Conservation (phyloP, 2,329 filamentous ascomycete species). For the Sarocladium brachiariae region DNA sequence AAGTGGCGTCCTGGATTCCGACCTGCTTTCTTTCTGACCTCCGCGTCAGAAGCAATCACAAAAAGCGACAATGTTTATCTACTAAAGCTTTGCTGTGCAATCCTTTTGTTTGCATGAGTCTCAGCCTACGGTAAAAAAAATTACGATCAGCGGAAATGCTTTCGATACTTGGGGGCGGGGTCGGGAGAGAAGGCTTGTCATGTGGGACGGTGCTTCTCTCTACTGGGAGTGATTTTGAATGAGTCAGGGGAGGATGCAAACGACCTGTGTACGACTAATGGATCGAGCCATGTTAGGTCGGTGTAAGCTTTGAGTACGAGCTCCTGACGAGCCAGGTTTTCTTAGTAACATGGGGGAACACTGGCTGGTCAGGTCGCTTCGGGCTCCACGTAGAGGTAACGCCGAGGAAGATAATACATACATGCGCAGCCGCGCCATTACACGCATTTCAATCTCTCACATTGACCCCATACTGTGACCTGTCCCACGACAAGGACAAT, state of each 20-base stretch:
- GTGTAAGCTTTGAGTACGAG: constrained; percentile 4
- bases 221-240: not conserved
- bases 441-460: not conserved
- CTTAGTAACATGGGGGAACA: constrained; percentile 7
- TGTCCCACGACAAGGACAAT: too few species aligned
- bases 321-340: not conserved
- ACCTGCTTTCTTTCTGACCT: constrained; percentile 1
- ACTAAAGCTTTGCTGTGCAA: constrained; percentile 4
- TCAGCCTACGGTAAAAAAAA: constrained; percentile 41
- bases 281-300: constrained; percentile 8
- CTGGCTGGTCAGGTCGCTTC: not conserved
- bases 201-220: constrained; percentile 1
- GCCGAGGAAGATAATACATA: constrained; percentile 8
- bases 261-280: constrained; percentile 9
- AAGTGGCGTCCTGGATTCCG: constrained; percentile 6
- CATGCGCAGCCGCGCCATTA: constrained; percentile 6
- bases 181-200: constrained; percentile 4
- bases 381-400: constrained; percentile 6
- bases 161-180: not conserved
- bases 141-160: not conserved
- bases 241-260: constrained; percentile 3
- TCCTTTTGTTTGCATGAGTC: constrained; percentile 26
- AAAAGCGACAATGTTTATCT: constrained; percentile 9
- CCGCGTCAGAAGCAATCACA: not conserved
- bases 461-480: too few species aligned